Evolutionary conservation across 1,139 yeast genomes (phyloP).

Genomic region (Cylindricascospora bacillispora): DNA sequence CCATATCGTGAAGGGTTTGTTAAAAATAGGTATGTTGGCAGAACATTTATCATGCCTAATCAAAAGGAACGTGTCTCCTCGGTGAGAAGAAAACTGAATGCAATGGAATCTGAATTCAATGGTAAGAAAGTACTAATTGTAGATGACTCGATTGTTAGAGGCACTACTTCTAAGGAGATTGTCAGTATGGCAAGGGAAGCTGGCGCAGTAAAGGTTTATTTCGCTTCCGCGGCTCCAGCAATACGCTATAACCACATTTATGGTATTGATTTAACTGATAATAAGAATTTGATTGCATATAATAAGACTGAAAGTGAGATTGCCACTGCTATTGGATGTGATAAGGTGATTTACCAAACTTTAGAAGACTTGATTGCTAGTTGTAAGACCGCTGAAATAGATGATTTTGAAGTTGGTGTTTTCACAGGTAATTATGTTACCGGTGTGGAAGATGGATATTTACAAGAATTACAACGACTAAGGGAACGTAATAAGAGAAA

Average conservation of each 20-base stretch:
- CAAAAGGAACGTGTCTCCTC: constrained; percentile 90
- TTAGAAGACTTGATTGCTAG: constrained; percentile 72
- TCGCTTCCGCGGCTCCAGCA: constrained; percentile 97
- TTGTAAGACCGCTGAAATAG: constrained; percentile 41
- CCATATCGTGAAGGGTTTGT: constrained; percentile 97
- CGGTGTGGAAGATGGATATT: constrained; percentile 74
- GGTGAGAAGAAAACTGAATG: constrained; percentile 87
- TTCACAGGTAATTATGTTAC: constrained; percentile 90
- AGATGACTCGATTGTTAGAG: constrained; percentile 95
- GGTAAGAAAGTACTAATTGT: constrained; percentile 82
- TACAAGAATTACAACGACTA: constrained; percentile 68
- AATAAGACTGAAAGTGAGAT: constrained; percentile 62
- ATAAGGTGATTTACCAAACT: constrained; percentile 77
- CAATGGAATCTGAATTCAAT: constrained; percentile 87
- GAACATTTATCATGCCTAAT: constrained; percentile 98
- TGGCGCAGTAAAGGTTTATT: constrained; percentile 84
- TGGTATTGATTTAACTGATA: constrained; percentile 94
- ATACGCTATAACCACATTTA: constrained; percentile 90
- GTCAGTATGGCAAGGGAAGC: constrained; percentile 97
- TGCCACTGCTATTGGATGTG: constrained; percentile 78
- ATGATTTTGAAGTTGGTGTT: constrained; percentile 85
- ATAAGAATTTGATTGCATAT: constrained; percentile 86
- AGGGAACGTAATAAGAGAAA: constrained; percentile 68
- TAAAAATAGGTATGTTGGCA: constrained; percentile 90
- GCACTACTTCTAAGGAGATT: constrained; percentile 92